A percentile compares a stretch with the other conserved stretches of the same genome.
Evolutionary conservation across 192 early-diverging fungal species (phyloP).

Genomic region (Coemansia sp.): DNA sequence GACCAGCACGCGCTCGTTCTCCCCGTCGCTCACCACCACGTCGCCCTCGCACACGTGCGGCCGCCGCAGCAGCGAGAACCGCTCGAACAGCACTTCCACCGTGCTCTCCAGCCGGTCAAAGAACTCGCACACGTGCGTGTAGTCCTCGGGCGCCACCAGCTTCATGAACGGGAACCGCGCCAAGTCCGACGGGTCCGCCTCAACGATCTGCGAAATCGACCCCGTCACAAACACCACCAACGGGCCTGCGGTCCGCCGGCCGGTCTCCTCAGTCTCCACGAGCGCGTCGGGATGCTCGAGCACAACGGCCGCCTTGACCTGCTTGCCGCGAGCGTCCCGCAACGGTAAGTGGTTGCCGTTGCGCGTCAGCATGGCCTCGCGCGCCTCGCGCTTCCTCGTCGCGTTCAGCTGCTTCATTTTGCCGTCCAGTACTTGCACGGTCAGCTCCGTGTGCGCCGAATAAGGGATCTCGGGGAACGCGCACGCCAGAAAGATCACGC

Average conservation of each 20-base stretch:
- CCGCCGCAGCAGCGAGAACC: constrained; percentile 28
- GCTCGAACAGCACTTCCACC: constrained; percentile 37
- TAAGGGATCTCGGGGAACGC: not conserved
- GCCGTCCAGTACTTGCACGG: not conserved
- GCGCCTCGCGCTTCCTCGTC: not conserved
- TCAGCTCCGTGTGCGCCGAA: not conserved
- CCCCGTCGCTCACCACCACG: constrained; percentile 21
- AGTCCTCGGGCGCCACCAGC: constrained; percentile 39
- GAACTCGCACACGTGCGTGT: constrained; percentile 23
- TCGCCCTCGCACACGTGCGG: constrained; percentile 44
- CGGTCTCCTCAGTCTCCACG: too few species aligned
- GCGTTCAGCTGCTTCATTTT: constrained; percentile 4
- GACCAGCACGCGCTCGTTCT: constrained; percentile 27
- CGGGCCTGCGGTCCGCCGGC: constrained; percentile 10
- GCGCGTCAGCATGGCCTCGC: too few species aligned
- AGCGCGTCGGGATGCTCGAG: constrained; percentile 9
- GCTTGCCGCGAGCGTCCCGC: not conserved
- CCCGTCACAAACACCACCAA: constrained; percentile 38
- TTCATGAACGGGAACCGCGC: constrained; percentile 34
- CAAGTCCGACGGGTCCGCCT: constrained; percentile 32
- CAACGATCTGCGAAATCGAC: constrained; percentile 22
- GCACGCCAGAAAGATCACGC: not conserved
- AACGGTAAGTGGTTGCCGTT: too few species aligned
- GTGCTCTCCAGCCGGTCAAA: constrained; percentile 27
- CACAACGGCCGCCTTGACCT: constrained; percentile 41